Evolutionary conservation across 805 yeast genomes (phyloP), one percentile per base, ranked within the genome.

Genomic region (Schizosaccharomyces octosporus): DNA sequence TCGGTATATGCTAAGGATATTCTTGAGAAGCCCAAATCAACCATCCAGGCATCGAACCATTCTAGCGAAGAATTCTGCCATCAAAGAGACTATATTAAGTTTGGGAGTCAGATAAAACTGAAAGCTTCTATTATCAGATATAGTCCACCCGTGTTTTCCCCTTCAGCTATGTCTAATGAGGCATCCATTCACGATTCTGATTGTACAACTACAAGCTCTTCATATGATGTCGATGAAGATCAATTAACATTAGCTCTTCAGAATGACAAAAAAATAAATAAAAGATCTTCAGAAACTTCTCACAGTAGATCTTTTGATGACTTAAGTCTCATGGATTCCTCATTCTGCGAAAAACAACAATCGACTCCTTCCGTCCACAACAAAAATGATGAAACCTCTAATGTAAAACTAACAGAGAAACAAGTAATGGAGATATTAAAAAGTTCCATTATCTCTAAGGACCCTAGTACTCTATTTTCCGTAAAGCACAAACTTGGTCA

Each of bases 1-100:
- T 96, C 96, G 61, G 88, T 93, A 63, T 81, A 95, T 5, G 81
- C 79, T 64, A 84, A 80, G 64, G 98, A 93, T 67, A 95, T 87
- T 72, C 83, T 83, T 69, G 85, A 84, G 64, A 87, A 93, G 71
- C 96, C 97, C 1, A 89, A 87, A 70, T 96, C 95, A 0, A 95
- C 93, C 4, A 84, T 84, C 77, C 95, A 87, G 67, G 88, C 86
- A 63, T 87, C 87, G 32, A 87, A 86, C 55, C 87, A 87, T 69
- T 87, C 87, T 71, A 68, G 71, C 42, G 69, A 67, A 48, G 24
- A 31, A 17, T 5, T 3, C 11, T 36, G 17, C 41, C 11, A 36
- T 36, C 15, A 36, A 36, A 36, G 15, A 36, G 15, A 36, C 11
- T 36, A 9, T 13, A 9, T 13, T 36, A 13, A 36, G 11, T 11